These are phyloP conservation scores for Neoboletus brunneissimus DNA, from an alignment of 768 basidiomycete species.

Conservation along the genomic window DNA sequence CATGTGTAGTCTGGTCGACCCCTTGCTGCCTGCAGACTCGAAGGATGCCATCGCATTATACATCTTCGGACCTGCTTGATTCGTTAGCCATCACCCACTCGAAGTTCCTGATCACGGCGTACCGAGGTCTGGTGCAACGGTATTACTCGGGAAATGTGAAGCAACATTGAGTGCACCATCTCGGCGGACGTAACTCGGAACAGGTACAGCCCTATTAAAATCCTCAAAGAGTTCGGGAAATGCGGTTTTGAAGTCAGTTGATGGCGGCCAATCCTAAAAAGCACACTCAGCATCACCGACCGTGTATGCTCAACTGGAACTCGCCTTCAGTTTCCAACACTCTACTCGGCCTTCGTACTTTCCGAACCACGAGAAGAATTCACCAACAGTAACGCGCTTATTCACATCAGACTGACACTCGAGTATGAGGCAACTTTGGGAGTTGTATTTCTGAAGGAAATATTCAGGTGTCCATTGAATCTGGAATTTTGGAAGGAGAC, in stretches of 20 bases:
- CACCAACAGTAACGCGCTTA: constrained; percentile 59
- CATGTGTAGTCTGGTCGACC: constrained; percentile 89
- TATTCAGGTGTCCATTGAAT: constrained; percentile 80
- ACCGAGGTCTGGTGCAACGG: constrained; percentile 79
- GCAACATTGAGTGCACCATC: constrained; percentile 89
- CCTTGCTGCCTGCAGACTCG: constrained; percentile 66
- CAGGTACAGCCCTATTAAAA: constrained; percentile 78
- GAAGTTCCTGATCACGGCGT: constrained; percentile 15
- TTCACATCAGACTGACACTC: constrained; percentile 78
- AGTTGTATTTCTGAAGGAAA: constrained; percentile 67
- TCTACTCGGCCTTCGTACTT: constrained; percentile 53
- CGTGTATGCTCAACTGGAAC: constrained; percentile 33
- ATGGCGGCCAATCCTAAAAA: constrained; percentile 86
- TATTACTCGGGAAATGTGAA: constrained; percentile 82
- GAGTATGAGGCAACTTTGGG: constrained; percentile 64
- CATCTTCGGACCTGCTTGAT: constrained; percentile 79
- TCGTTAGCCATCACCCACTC: constrained; percentile 3
- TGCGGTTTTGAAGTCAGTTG: constrained; percentile 75
- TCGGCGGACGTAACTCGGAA: constrained; percentile 85
- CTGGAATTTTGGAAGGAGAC: constrained; percentile 57
- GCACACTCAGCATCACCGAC: constrained; percentile 5
- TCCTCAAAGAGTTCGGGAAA: constrained; percentile 88
- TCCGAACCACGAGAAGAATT: constrained; percentile 82
- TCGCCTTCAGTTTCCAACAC: constrained; percentile 70
- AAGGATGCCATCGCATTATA: constrained; percentile 84